Percentiles rank a stretch among this genome's conserved stretches.
phyloP scores from a whole-genome alignment of 176 grass and related monocot genomes.

The Puccinellia tenuiflora region DNA sequence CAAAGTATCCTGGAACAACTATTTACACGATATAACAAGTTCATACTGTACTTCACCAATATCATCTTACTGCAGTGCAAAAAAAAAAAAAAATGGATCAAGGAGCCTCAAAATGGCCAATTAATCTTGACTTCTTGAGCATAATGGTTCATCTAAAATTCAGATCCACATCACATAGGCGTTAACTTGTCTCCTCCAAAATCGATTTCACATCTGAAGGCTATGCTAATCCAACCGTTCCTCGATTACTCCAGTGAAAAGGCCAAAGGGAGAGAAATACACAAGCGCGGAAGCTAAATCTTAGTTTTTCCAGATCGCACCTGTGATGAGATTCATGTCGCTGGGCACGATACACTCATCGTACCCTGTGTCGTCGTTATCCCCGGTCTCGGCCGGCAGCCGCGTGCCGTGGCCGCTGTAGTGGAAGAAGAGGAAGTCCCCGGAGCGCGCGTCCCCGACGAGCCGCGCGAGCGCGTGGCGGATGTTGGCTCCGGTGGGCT shows the following conservation, averaged over 20 bases:
- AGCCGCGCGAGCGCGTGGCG: slow-evolving; percentile 49
- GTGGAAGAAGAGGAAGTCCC: slow-evolving; percentile 92
- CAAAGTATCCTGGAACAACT: not conserved
- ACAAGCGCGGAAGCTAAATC: not conserved
- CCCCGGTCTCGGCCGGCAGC: slow-evolving; percentile 78
- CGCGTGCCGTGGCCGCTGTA: slow-evolving; percentile 95
- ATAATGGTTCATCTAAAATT: not conserved
- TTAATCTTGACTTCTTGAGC: not conserved
- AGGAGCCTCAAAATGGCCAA: not conserved
- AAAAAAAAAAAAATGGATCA: not conserved
- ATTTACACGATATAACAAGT: not conserved
- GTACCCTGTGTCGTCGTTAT: slow-evolving; percentile 88
- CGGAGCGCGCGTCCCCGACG: slow-evolving; percentile 38
- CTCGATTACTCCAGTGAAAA: not conserved
- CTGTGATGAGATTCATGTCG: slow-evolving; percentile 99
- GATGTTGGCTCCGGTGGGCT: slow-evolving; percentile 89
- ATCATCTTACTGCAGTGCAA: not conserved
- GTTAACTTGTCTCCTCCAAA: not conserved
- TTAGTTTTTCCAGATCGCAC: slow-evolving; percentile 24
- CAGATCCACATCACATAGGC: slow-evolving; percentile 20
- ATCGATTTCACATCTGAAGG: too few relatives aligned
- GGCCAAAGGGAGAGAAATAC: not conserved
- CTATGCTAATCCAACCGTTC: not conserved
- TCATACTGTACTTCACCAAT: not conserved
- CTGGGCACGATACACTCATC: slow-evolving; percentile 97